Evolutionary conservation across 2,329 filamentous ascomycete species (phyloP), one percentile per base, ranked within the genome.

Genomic region (Fusarium torreyae): DNA sequence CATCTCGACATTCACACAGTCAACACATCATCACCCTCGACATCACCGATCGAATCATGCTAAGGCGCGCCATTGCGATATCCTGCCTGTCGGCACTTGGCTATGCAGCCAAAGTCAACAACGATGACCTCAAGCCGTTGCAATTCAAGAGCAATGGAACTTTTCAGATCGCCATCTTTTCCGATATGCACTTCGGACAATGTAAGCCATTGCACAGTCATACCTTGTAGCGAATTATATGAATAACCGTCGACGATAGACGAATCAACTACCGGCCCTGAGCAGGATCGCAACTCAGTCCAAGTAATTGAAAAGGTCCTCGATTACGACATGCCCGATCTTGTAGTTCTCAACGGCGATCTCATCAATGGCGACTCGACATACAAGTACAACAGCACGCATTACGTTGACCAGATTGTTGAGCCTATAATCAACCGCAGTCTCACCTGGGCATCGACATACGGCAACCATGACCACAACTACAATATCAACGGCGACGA

Each of bases 271-370:
- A 66, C 66, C 40, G 78, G 78, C 0, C 81, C 83, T 6, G 79
- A 81, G 33, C 85, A 87, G 63, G 91, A 93, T 75, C 74, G 82
- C 61, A 86, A 87, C 52, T 87, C 88, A 0, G 78, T 86, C 6
- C 69, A 78, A 6, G 88, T 92, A 1, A 87, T 93, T 71, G 82
- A 84, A 50, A 78, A 81, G 1, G 80, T 93, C 7, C 83, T 93
- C 2, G 82, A 88, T 36, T 77, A 76, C 1, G 90, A 92, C 60
- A 71, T 75, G 0, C 85, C 88, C 0, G 82, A 88, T 39, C 81
- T 93, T 0, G 89, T 91, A 1, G 87, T 93, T 1, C 77, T 93
- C 28, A 93, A 92, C 56, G 91, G 91, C 15, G 91, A 93, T 70
- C 81, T 93, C 5, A 89, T 92, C 56, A 91, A 90, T 0, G 90